These are phyloP conservation scores for Trichophyton mentagrophytes DNA, from an alignment of 2,329 filamentous ascomycete species.

Conservation along the genomic window DNA sequence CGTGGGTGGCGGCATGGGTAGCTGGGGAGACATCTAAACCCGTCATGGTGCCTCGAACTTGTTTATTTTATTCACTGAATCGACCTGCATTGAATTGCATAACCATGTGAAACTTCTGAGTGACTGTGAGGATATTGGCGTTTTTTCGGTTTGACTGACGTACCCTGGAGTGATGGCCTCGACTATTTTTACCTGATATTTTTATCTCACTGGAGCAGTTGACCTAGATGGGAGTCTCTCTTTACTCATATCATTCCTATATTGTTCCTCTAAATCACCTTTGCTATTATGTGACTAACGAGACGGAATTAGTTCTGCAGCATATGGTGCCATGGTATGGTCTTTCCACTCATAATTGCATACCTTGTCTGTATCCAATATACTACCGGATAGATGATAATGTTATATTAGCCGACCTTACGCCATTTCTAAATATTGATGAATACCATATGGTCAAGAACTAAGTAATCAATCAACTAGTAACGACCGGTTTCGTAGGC, in stretches of 20 bases:
- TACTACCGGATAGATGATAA: no score
- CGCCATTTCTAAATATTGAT: no score
- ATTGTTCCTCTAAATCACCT: neutral
- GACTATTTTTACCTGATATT: neutral
- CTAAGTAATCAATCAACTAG: no score
- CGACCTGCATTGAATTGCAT: neutral
- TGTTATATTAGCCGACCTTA: no score
- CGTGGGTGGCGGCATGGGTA: conserved; percentile 55
- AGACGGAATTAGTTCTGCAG: neutral
- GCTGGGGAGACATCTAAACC: conserved; percentile 54
- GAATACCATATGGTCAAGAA: no score
- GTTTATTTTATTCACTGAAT: neutral
- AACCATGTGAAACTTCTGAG: neutral
- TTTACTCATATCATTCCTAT: neutral
- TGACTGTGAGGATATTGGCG: neutral
- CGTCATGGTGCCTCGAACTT: neutral
- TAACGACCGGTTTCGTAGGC: no score
- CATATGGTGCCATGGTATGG: neutral
- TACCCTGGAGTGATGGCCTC: neutral
- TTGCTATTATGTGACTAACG: neutral
- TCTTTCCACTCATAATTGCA: neutral
- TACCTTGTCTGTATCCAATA: neutral
- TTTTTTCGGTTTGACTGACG: neutral
- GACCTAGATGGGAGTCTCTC: neutral
- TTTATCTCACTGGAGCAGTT: neutral